phyloP scores from a whole-genome alignment of 352 stramenopile genomes.

The Globisporangium perplexum region DNA sequence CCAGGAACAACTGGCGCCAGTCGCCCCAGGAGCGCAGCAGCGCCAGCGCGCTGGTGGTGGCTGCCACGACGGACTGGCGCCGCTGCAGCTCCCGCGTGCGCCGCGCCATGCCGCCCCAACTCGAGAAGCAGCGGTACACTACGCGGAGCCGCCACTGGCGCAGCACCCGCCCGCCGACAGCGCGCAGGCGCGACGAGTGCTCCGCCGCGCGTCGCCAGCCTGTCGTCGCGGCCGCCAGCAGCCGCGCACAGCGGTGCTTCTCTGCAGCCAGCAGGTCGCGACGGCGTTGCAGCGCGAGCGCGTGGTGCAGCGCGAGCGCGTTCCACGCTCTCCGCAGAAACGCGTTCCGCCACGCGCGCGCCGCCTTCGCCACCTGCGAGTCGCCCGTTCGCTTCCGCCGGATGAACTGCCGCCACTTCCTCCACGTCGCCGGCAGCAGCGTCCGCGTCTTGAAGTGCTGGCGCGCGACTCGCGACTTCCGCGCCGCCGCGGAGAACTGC shows the following conservation, averaged over 20 bases:
- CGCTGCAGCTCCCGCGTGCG: background rate
- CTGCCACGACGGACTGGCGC: constrained; percentile 1
- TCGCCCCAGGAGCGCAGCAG: constrained; percentile 22
- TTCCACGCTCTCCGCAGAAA: constrained; percentile 24
- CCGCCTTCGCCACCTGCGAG: constrained; percentile 2
- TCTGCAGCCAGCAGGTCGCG: constrained; percentile 7
- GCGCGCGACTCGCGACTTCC: constrained; percentile 17
- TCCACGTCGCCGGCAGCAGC: constrained; percentile 25
- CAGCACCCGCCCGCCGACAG: constrained; percentile 19
- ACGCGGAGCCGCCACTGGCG: constrained; percentile 33
- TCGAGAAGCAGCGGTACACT: constrained; percentile 28
- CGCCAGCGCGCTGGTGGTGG: background rate
- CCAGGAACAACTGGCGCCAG: constrained; percentile 35
- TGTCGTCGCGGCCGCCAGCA: constrained; percentile 7
- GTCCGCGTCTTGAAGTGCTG: constrained; percentile 20
- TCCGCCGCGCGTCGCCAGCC: constrained; percentile 10
- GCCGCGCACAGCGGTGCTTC: constrained; percentile 3
- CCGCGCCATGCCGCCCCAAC: constrained; percentile 10
- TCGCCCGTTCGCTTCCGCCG: background rate
- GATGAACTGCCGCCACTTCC: constrained; percentile 16
- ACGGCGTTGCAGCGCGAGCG: constrained; percentile 7
- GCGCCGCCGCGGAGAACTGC: constrained; percentile 8
- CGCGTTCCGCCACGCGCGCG: constrained; percentile 17
- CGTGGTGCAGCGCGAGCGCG: constrained; percentile 14
- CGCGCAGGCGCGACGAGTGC: background rate